phyloP scores from a whole-genome alignment of 352 stramenopile genomes.

The Phytophthora sp. region DNA sequence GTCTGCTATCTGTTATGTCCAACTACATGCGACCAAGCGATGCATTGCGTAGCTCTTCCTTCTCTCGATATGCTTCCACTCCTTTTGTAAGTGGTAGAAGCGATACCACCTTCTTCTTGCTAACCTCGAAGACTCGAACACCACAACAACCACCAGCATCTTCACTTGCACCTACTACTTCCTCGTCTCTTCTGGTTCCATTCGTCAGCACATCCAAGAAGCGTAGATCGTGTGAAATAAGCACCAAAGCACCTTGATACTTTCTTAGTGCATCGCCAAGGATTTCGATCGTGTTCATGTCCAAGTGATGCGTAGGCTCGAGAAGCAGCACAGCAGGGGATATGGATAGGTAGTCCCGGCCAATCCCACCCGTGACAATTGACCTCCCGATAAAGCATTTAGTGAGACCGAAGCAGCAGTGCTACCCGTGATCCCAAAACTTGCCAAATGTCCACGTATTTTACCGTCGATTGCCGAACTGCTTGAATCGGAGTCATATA shows the following conservation, averaged over 20 bases:
- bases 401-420: conserved; percentile 40
- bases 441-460: conserved; percentile 51
- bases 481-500: neutral
- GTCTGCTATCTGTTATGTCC: no score
- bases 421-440: conserved; percentile 49
- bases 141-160: conserved; percentile 14
- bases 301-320: conserved; percentile 93
- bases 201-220: conserved; percentile 61
- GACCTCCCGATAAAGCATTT: conserved; percentile 50
- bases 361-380: conserved; percentile 57
- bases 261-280: conserved; percentile 60
- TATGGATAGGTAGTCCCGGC: conserved; percentile 76
- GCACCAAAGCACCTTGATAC: conserved; percentile 59
- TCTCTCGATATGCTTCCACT: conserved; percentile 45
- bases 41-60: conserved; percentile 52
- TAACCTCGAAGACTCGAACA: conserved; percentile 55
- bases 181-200: conserved; percentile 1
- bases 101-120: conserved; percentile 55
- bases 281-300: conserved; percentile 91
- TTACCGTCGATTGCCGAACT: conserved; percentile 34
- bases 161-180: conserved; percentile 11
- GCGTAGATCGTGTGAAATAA: conserved; percentile 71
- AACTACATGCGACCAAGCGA: conserved; percentile 48
- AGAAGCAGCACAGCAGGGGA: conserved; percentile 89
- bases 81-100: conserved; percentile 34